Conservation (phyloP, 2,329 filamentous ascomycete genomes). For the Dothistroma pini region DNA sequence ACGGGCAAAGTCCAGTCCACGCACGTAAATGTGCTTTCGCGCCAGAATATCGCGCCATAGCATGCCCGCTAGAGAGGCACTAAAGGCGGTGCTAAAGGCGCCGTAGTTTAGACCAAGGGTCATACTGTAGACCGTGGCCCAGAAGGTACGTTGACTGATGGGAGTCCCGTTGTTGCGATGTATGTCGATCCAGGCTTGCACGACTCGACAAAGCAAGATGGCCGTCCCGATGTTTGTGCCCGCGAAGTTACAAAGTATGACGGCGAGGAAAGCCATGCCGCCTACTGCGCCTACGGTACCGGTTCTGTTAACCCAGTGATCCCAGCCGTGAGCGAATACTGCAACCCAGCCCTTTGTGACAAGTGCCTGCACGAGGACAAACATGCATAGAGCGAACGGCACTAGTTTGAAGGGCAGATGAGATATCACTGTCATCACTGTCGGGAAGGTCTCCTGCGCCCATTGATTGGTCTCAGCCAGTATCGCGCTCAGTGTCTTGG, state of each 20-base stretch:
- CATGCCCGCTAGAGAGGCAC: constrained; percentile 66
- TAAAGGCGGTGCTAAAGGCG: constrained; percentile 69
- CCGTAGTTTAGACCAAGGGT: constrained; percentile 72
- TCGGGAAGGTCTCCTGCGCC: constrained; percentile 68
- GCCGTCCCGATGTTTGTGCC: constrained; percentile 75
- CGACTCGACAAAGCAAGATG: constrained; percentile 66
- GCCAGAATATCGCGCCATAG: constrained; percentile 68
- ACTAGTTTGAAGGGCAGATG: constrained; percentile 66
- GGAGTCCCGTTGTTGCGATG: constrained; percentile 45
- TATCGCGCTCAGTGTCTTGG: constrained; percentile 53
- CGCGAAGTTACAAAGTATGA: constrained; percentile 69
- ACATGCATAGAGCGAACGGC: constrained; percentile 71
- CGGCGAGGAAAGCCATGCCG: constrained; percentile 69
- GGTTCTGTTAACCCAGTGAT: constrained; percentile 67
- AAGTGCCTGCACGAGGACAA: constrained; percentile 67
- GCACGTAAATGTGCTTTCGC: constrained; percentile 65
- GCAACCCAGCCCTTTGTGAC: constrained; percentile 72
- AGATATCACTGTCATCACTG: constrained; percentile 59
- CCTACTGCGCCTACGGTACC: constrained; percentile 65
- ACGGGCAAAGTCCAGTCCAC: constrained; percentile 61
- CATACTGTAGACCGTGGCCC: constrained; percentile 72
- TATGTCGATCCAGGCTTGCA: constrained; percentile 65
- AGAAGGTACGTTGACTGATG: constrained; percentile 64
- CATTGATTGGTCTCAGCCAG: constrained; percentile 49
- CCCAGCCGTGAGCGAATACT: constrained; percentile 66